Evolutionary conservation across 2,329 filamentous ascomycete genomes (phyloP), one percentile per base, ranked within the genome.

Genomic region (Cladosporium sp.): DNA sequence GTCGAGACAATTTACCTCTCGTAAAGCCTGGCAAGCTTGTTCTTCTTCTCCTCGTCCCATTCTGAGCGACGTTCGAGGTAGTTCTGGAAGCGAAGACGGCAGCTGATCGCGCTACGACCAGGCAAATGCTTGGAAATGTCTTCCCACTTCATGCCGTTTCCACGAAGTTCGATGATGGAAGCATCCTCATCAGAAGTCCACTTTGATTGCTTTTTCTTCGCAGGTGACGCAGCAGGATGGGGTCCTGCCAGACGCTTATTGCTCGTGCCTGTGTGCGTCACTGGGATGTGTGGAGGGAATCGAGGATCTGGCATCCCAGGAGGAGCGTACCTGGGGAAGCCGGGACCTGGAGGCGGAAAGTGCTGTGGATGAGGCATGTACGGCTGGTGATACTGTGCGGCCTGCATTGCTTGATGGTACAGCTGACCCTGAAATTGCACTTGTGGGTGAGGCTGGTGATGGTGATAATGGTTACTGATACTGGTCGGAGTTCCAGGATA

Each of bases 31-130:
- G 94, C 94, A 60, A 98, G 88, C 81, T 96, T 97, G 80, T 97
- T 96, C 82, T 97, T 98, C 77, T 92, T 91, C 78, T 98, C 94
- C 75, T 98, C 95, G 74, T 97, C 93, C 93, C 94, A 98, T 76
- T 96, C 92, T 73, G 91, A 93, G 65, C 93, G 86, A 74, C 93
- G 87, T 79, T 99, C 95, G 62, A 97, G 86, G 77, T 98, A 98
- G 77, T 99, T 99, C 74, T 98, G 94, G 78, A 97, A 98, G 75
- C 97, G 93, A 61, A 98, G 84, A 52, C 94, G 89, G 78, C 94
- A 98, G 72, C 93, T 96, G 74, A 97, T 97, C 65, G 93, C 90
- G 79, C 93, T 97, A 72, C 95, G 88, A 68, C 94, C 94, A 2
- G 93, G 93, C 59, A 98, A 82, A 64, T 90, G 87, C 81, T 94